Evolutionary conservation across 331 rosid species (phyloP), one percentile per base, ranked within the genome.

Genomic region (Arachis monticola): DNA sequence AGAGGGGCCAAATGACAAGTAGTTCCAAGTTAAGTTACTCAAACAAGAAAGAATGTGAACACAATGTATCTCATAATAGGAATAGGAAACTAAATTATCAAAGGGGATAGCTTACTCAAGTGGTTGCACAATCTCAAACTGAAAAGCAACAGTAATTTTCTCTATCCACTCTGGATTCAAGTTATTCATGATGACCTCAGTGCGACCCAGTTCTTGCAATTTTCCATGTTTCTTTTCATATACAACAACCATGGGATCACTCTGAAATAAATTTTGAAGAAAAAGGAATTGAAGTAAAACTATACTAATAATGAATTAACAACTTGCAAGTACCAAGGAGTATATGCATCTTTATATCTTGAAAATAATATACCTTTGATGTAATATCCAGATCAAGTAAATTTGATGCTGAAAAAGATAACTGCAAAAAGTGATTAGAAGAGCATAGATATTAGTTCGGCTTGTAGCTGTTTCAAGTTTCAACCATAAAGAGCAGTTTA

Each of bases 171-270:
- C 77, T 1, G 93, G 98, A 88, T 84, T 89, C 69, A 93, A 80
- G 72, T 70, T 81, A 77, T 93, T 93, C 80, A 85, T 40, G 70
- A 93, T 82, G 48, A 91, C 97, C 85, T 93, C 98, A 17, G 96
- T 91, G 67, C 98, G 88, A 44, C 98, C 96, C 53, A 93, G 63
- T 74, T 93, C 98, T 73, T 85, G 84, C 11, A 89, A 85, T 75
- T 38, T 83, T 7, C 89, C 97, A 78, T 32, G 70, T 77, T 85
- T 88, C 80, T 91, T 88, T 9, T 67, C 68, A 70, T 27, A 85
- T 44, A 56, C 88, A 52, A 91, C 90, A 12, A 74, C 89, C 97
- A 93, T 93, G 8, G 98, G 97, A 88, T 93, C 98, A 81, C 98
- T 93, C 97, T 93, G 86, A 69, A 78, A 77, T 52, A 70, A 67